Percentiles rank a stretch among this genome's conserved stretches.
These are phyloP conservation scores for Gracilaria caudata DNA, from an alignment of 23 red algal species.

Conservation along the genomic window DNA sequence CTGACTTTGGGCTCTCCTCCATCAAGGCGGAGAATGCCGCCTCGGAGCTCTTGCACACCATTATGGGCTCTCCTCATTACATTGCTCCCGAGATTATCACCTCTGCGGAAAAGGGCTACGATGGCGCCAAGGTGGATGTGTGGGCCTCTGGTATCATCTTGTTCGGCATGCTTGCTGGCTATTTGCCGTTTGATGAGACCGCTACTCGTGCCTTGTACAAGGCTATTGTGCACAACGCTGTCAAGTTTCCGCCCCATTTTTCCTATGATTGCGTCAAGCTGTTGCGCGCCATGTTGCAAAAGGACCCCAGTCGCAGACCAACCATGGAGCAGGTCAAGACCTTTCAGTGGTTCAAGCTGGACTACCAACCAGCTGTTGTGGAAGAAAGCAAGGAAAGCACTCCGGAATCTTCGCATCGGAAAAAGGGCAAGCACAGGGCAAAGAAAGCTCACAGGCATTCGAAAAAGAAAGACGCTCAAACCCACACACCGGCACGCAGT, in stretches of 20 bases:
- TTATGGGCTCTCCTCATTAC: slow-evolving; percentile 93
- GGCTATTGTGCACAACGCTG: slow-evolving; percentile 61
- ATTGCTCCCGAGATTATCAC: slow-evolving; percentile 96
- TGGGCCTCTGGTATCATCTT: slow-evolving; percentile 94
- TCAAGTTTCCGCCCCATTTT: slow-evolving; percentile 62
- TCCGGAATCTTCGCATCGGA: not conserved
- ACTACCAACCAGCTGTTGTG: slow-evolving; percentile 51
- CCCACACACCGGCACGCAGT: not conserved
- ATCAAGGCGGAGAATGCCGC: slow-evolving; percentile 76
- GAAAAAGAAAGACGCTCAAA: not conserved
- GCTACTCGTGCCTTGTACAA: slow-evolving; percentile 46
- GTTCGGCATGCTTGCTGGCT: slow-evolving; percentile 89
- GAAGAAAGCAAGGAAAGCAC: not conserved
- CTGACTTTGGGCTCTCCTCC: slow-evolving; percentile 91
- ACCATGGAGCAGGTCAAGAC: slow-evolving; percentile 74
- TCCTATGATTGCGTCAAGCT: slow-evolving; percentile 64
- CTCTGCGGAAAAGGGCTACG: slow-evolving; percentile 71
- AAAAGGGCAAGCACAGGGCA: not conserved
- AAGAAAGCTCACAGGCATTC: not conserved
- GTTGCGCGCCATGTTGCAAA: slow-evolving; percentile 74
- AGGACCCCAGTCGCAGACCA: slow-evolving; percentile 62
- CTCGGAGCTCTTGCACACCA: slow-evolving; percentile 85
- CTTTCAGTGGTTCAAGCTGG: slow-evolving; percentile 81
- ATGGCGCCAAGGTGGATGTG: slow-evolving; percentile 84
- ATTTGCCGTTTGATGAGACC: slow-evolving; percentile 91